phyloP scores from a whole-genome alignment of 1,139 yeast species.

The Debaryomycetaceae sp. region DNA sequence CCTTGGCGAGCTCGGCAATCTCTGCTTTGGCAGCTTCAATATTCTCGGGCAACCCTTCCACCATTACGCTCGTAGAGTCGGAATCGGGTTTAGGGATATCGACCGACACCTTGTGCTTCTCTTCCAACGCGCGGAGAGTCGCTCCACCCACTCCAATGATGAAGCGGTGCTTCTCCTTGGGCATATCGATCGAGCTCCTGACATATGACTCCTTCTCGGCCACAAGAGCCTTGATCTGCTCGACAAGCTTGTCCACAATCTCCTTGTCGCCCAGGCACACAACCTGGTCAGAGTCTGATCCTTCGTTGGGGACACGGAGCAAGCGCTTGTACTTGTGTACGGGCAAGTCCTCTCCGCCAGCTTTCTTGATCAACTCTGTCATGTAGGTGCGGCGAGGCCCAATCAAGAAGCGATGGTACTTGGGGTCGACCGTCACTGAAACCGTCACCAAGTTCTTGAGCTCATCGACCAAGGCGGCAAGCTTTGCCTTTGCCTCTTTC shows the following conservation, averaged over 20 bases:
- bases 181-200: slow-evolving; percentile 46
- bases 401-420: slow-evolving; percentile 68
- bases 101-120: slow-evolving; percentile 53
- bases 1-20: slow-evolving; percentile 43
- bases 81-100: slow-evolving; percentile 57
- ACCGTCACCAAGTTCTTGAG: slow-evolving; percentile 55
- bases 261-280: slow-evolving; percentile 65
- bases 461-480: slow-evolving; percentile 55
- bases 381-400: slow-evolving; percentile 75
- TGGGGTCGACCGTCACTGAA: slow-evolving; percentile 61
- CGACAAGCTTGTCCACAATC: slow-evolving; percentile 61
- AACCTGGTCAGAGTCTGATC: slow-evolving; percentile 51
- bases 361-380: slow-evolving; percentile 64
- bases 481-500: slow-evolving; percentile 56
- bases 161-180: slow-evolving; percentile 66
- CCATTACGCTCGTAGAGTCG: slow-evolving; percentile 31
- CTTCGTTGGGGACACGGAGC: slow-evolving; percentile 68
- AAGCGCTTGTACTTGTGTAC: slow-evolving; percentile 41
- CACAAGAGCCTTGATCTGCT: slow-evolving; percentile 54
- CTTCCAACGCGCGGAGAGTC: slow-evolving; percentile 62
- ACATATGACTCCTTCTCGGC: slow-evolving; percentile 54
- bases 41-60: slow-evolving; percentile 54
- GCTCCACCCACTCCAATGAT: slow-evolving; percentile 79
- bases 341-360: slow-evolving; percentile 59
- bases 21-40: slow-evolving; percentile 47